phyloP scores from a whole-genome alignment of 1,284 basidiomycete genomes.

The Mycosarcoma mackinlayi region DNA sequence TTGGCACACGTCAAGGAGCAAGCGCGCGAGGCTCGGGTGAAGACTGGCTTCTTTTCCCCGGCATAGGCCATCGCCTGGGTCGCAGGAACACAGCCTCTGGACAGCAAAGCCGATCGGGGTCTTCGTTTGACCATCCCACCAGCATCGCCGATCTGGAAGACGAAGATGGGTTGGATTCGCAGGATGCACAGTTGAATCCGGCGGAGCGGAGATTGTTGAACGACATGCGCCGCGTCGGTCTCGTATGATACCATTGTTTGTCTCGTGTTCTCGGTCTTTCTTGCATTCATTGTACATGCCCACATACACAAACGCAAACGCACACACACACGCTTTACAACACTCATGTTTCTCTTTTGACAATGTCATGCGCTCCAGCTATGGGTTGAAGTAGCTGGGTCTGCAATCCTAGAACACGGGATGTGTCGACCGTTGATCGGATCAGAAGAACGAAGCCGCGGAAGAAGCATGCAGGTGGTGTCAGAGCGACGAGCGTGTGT shows the following conservation, averaged over 20 bases:
- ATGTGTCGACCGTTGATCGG: no score
- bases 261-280: no score
- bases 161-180: constrained; percentile 33
- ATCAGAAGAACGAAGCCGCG: no score
- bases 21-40: constrained; percentile 34
- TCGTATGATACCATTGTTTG: constrained; percentile 6
- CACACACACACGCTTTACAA: no score
- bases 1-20: constrained; percentile 13
- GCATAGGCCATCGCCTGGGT: constrained; percentile 34
- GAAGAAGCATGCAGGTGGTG: no score
- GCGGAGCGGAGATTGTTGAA: constrained; percentile 48
- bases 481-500: no score
- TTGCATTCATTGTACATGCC: background rate
- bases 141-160: constrained; percentile 46
- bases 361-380: background rate
- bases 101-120: constrained; percentile 1
- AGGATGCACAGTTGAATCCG: constrained; percentile 34
- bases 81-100: constrained; percentile 4
- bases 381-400: no score
- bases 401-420: no score
- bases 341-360: no score
- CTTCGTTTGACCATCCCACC: constrained; percentile 34
- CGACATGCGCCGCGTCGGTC: constrained; percentile 48
- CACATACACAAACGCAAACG: no score
- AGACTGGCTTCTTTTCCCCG: constrained; percentile 63